Base-by-base conservation (phyloP, 202 grass and related monocot species). In the Carex arenaria region DNA sequence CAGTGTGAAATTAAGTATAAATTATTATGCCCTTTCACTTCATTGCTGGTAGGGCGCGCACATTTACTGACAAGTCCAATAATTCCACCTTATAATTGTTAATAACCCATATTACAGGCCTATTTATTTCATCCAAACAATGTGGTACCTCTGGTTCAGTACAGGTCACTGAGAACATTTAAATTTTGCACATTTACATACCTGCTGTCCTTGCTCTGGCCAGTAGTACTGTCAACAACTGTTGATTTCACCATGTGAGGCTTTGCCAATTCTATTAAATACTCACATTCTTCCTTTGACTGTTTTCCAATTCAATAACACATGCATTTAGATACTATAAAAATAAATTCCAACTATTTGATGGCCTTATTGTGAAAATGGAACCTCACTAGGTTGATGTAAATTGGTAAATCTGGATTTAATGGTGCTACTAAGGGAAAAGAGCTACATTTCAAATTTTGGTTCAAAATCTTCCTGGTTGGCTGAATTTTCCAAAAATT, bases 211-310 rank as follows among this genome's bases (percentile, higher is more conserved):
- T 88, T 92, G 81, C 93, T 98, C 82, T 93, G 72, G 69, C 96
- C 96, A 18, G 96, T 95, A 66, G 76, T 90, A 82, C 93, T 93
- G 80, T 98, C 89, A 42, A 95, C 93, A 67, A 98, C 96, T 30
- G 91, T 93, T 70, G 96, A 98, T 87, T 98, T 98, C 4, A 77
- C 61, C 93, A 98, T 92, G 81, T 91, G 89, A 90, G 93, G 96
- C 64, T 80, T 92, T 30, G 96, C 96, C 85, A 93, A 80, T 84
- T 79, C 86, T 90, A 98, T 98, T 20, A 98, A 72, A 87, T 95
- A 88, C 23, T 98, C 91, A 11, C 93, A 98, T 69, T 98, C 95
- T 84, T 98, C 89, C 93, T 98, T 95, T 22, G 95, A 98, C 95
- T 98, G 43, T 80, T 61, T 18, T 86, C 14, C 64, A 89, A 85